Evolutionary conservation across 345 rosid species (phyloP).

Genomic region (Barbarea vulgaris): DNA sequence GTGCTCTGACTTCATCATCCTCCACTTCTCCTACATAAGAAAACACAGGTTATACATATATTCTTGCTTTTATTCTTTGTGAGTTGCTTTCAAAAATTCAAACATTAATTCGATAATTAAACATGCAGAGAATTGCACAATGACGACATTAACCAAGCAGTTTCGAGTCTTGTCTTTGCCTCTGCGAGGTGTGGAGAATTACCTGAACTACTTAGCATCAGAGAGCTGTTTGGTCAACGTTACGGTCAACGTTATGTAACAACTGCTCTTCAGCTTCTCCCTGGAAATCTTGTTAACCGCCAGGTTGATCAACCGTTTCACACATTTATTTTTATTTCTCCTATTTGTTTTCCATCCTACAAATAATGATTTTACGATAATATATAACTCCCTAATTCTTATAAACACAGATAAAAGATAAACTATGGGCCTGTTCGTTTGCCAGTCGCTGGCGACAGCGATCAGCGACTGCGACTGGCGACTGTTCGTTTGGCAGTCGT

Average conservation of each 20-base stretch:
- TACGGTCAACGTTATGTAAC: conserved; percentile 61
- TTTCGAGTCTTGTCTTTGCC: conserved; percentile 81
- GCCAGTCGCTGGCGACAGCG: no score
- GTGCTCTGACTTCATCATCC: conserved; percentile 62
- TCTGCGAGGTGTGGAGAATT: conserved; percentile 84
- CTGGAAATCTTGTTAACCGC: conserved; percentile 68
- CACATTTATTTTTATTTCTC: background rate
- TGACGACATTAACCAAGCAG: conserved; percentile 73
- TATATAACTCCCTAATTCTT: background rate
- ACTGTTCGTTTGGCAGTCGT: no score
- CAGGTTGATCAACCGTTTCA: conserved; percentile 51
- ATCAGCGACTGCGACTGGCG: no score
- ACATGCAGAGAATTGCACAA: conserved; percentile 64
- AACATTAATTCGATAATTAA: background rate
- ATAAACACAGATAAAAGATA: conserved; percentile 54
- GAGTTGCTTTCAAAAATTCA: background rate
- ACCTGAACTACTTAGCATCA: conserved; percentile 61
- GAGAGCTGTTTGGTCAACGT: conserved; percentile 71
- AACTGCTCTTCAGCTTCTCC: conserved; percentile 56
- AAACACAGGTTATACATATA: conserved; percentile 54
- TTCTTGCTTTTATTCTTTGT: background rate
- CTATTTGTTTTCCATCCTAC: background rate
- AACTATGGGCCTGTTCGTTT: no score
- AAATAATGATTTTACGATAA: background rate
- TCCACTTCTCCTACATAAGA: conserved; percentile 59